phyloP scores from a whole-genome alignment of 768 basidiomycete species.

The Lepiota brunneoincarnata region DNA sequence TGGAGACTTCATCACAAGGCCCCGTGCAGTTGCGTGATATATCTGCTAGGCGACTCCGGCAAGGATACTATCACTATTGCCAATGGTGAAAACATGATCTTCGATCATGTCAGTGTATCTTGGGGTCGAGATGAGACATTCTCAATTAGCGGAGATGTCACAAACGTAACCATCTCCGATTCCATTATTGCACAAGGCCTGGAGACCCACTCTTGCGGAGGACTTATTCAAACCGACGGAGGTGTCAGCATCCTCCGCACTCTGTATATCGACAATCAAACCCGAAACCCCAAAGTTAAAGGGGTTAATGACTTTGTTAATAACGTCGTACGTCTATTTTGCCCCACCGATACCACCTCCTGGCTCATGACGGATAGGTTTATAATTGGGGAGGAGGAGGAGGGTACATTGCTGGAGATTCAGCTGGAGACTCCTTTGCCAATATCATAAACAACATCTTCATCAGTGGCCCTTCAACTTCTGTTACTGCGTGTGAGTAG shows the following conservation, averaged over 20 bases:
- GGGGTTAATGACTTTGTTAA: conserved; percentile 35
- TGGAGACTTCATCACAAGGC: neutral
- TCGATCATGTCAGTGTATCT: conserved; percentile 32
- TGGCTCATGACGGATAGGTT: conserved; percentile 15
- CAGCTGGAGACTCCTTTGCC: conserved; percentile 28
- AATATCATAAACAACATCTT: conserved; percentile 34
- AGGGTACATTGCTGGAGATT: conserved; percentile 34
- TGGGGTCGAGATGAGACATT: conserved; percentile 35
- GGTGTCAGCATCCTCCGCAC: conserved; percentile 34
- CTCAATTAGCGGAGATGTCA: conserved; percentile 34
- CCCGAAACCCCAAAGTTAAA: conserved; percentile 35
- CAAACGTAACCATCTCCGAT: conserved; percentile 33
- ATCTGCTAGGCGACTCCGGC: conserved; percentile 25
- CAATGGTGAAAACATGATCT: conserved; percentile 33
- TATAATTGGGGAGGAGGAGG: conserved; percentile 34
- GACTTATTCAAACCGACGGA: conserved; percentile 33
- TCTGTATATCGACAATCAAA: conserved; percentile 36
- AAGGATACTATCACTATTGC: conserved; percentile 34
- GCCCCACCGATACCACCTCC: neutral
- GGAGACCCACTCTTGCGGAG: conserved; percentile 33
- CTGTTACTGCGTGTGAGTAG: conserved; percentile 23
- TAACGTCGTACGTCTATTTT: conserved; percentile 27
- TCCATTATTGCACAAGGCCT: conserved; percentile 36
- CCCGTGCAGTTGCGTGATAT: neutral
- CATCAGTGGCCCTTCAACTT: conserved; percentile 33